Conservation (phyloP, 2,329 filamentous ascomycete genomes). For the Calonectria hawksworthii region DNA sequence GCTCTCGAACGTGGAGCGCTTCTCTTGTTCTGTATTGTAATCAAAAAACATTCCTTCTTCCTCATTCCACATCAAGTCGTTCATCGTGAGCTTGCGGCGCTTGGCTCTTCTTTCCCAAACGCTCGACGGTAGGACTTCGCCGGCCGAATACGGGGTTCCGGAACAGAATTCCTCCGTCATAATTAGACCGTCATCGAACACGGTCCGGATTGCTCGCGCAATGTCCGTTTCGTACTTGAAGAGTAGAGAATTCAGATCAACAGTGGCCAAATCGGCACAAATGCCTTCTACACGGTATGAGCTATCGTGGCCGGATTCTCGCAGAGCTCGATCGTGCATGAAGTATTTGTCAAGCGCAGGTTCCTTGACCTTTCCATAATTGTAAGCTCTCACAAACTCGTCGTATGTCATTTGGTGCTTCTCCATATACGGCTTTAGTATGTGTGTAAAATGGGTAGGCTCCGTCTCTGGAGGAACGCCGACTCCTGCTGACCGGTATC, state of each 20-base stretch:
- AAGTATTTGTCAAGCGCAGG: constrained; percentile 96
- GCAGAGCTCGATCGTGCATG: constrained; percentile 93
- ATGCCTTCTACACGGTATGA: constrained; percentile 94
- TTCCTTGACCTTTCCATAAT: constrained; percentile 80
- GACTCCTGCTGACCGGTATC: constrained; percentile 85
- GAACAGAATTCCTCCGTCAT: constrained; percentile 87
- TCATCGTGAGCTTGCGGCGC: constrained; percentile 85
- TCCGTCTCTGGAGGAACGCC: constrained; percentile 95
- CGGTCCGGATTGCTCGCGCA: constrained; percentile 83
- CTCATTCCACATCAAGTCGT: constrained; percentile 95
- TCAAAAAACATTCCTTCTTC: constrained; percentile 97
- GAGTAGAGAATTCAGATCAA: constrained; percentile 93
- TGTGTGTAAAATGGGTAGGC: constrained; percentile 85
- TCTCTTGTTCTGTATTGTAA: constrained; percentile 87
- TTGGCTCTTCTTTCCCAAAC: constrained; percentile 92
- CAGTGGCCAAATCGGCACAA: constrained; percentile 89
- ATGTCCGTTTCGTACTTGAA: constrained; percentile 99
- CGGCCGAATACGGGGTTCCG: constrained; percentile 71
- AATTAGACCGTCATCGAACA: constrained; percentile 86
- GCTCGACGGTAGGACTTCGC: constrained; percentile 84
- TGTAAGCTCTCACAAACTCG: constrained; percentile 92
- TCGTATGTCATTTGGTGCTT: constrained; percentile 87
- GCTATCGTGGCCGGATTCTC: constrained; percentile 98
- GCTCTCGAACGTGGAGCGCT: constrained; percentile 88
- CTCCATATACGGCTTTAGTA: constrained; percentile 84